Evolutionary conservation across 1,139 yeast species (phyloP).

Genomic region (Candida smagusa): DNA sequence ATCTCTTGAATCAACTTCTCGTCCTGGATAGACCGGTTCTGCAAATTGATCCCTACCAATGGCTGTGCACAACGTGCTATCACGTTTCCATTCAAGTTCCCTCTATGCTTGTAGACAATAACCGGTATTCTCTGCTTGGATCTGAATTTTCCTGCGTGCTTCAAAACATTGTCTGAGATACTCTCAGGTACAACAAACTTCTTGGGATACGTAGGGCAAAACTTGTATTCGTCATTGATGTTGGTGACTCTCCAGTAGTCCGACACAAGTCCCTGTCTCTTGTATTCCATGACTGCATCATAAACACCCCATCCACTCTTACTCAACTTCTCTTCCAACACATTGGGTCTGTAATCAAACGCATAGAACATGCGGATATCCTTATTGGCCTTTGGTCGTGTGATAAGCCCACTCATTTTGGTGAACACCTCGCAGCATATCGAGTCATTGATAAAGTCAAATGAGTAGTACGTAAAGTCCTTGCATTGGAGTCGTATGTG

Average conservation of each 20-base stretch:
- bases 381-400: constrained; percentile 29
- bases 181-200: constrained; percentile 64
- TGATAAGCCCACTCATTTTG: constrained; percentile 63
- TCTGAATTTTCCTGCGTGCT: constrained; percentile 80
- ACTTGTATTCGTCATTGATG: constrained; percentile 61
- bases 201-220: constrained; percentile 77
- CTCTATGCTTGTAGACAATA: constrained; percentile 67
- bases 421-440: constrained; percentile 71
- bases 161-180: constrained; percentile 77
- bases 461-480: constrained; percentile 81
- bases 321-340: constrained; percentile 59
- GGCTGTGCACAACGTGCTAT: constrained; percentile 94
- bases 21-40: constrained; percentile 86
- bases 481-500: constrained; percentile 71
- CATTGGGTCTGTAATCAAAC: constrained; percentile 47
- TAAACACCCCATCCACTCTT: constrained; percentile 73
- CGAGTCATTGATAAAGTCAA: constrained; percentile 62
- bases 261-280: constrained; percentile 54
- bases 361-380: constrained; percentile 47
- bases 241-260: constrained; percentile 66
- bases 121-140: constrained; percentile 86
- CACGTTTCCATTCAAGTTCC: constrained; percentile 61
- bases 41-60: constrained; percentile 77
- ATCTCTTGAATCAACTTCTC: constrained; percentile 76
- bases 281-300: constrained; percentile 60